Base-by-base conservation (phyloP, 352 stramenopile species). In the Globisporangium megalacanthum region DNA sequence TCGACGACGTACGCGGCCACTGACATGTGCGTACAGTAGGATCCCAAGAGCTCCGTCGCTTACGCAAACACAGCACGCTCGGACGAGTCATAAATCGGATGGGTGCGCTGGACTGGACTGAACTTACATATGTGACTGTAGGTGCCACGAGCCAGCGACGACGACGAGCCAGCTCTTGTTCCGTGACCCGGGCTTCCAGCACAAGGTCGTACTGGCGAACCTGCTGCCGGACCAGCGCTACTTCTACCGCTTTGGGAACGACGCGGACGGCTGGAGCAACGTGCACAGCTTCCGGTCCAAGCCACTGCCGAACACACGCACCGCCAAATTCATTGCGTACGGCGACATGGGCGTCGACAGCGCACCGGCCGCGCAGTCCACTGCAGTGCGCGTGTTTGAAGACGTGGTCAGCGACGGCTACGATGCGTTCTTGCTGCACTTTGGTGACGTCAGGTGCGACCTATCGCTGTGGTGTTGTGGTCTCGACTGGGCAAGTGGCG, bases 211-310 rank as follows among this genome's bases (percentile, higher is more conserved):
- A 8, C 57, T 94, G 29, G 72, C 68, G 33, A 60, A 56, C 3
- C 55, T 94, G 25, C 47, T 68, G 37, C 58, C 56, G 0, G 64
- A 64, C 3, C 77, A 63, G 17, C 66, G 58, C 39, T 92, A 92
- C 58, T 92, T 77, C 64, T 92, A 92, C 66, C 78, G 78, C 36
- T 94, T 88, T 63, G 84, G 84, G 42, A 92, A 88, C 52, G 70
- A 87, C 13, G 63, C 72, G 9, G 81, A 87, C 29, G 67, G 54
- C 1, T 80, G 76, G 75, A 92, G 79, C 50, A 50, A 52, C 58
- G 61, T 33, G 60, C 70, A 1, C 59, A 77, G 60, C 25, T 54
- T 25, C 62, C 67, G 5, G 59, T 83, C 31, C 72, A 80, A 49
- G 41, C 58, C 49, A 20, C 49, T 52, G 39, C 7, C 17, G 5